Percentiles rank a stretch among this genome's conserved stretches.
phyloP scores from a whole-genome alignment of 2,329 filamentous ascomycete species.

The Cladobotryum mycophilum region DNA sequence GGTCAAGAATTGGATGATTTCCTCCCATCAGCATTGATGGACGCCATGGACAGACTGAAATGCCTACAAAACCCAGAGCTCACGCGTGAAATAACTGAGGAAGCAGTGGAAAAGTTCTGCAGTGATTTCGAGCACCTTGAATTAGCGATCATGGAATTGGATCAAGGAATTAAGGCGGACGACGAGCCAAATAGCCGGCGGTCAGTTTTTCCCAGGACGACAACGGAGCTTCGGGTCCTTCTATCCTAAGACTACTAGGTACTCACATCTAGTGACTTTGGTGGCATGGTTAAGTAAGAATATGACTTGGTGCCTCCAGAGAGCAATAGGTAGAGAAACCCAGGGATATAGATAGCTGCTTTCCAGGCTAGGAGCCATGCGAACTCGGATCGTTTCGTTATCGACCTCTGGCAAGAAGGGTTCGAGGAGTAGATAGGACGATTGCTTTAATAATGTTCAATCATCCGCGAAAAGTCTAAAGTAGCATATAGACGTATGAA shows the following conservation, averaged over 20 bases:
- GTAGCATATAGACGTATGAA: too few relatives aligned
- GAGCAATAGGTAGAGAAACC: too few relatives aligned
- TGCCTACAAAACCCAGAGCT: conserved; percentile 65
- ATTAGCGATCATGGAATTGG: conserved; percentile 39
- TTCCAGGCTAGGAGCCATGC: too few relatives aligned
- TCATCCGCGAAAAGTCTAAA: too few relatives aligned
- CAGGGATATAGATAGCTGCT: too few relatives aligned
- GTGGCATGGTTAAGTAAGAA: too few relatives aligned
- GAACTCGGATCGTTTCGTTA: too few relatives aligned
- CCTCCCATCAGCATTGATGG: conserved; percentile 85
- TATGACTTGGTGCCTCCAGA: too few relatives aligned
- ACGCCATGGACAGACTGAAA: conserved; percentile 77
- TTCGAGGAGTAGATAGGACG: too few relatives aligned
- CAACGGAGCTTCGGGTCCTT: conserved; percentile 53
- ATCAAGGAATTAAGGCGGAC: conserved; percentile 24
- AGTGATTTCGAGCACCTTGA: conserved; percentile 67
- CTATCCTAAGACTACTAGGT: conserved; percentile 26
- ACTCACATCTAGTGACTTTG: too few relatives aligned
- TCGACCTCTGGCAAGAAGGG: too few relatives aligned
- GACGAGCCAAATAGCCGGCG: conserved; percentile 21
- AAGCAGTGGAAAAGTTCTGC: conserved; percentile 79
- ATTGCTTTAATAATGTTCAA: too few relatives aligned
- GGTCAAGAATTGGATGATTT: conserved; percentile 83
- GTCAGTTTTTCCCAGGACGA: conserved; percentile 50
- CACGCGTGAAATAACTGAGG: conserved; percentile 70